Base-by-base conservation (phyloP, 345 rosid species). In the Adansonia digitata region DNA sequence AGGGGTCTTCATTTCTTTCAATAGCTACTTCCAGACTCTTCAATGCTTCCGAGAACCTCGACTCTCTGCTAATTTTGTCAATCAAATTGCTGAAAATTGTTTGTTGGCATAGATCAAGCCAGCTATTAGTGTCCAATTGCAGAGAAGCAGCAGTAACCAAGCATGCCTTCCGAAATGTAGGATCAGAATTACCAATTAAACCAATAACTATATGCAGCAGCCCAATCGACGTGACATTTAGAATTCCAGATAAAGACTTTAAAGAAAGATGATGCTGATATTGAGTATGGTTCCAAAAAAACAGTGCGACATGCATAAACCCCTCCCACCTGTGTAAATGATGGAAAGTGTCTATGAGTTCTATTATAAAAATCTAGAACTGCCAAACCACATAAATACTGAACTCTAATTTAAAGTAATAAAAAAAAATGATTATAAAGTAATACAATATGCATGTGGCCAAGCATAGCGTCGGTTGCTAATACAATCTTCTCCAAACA, bases 311-410 rank as follows among this genome's bases (percentile, higher is more conserved):
- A 53, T 86, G 92, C 22, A 77, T 78, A 84, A 86, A 86, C 42
- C 92, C 92, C 79, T 85, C 90, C 92, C 92, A 86, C 81, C 92
- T 88, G 87, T 18, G 11, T 52, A 37, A 77, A 74, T 26, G 22
- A 56, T 67, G 26, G 29, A 39, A 65, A 65, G 18, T n/a, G 45
- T 4, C 51, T 65, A 39, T 55, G 22, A 74, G 66, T 55, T 56
- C 12, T 2, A 27, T 13, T 55, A 37, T 56, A 39, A 56, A 22
- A 26, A 57, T 15, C 20, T 26, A 55, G 17, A 35, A 72, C 12
- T 9, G 6, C 66, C 43, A 11, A 15, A 12, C 34, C 17, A 56
- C 12, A 5, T 18, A 52, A 37, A 27, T 51, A 70, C 1, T 29
- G 15, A 51, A 51, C 10, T 5, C 53, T 48, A 20, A 29, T 27